These are phyloP conservation scores for Lactarius sp. DNA, from an alignment of 768 basidiomycete genomes.

Conservation along the genomic window DNA sequence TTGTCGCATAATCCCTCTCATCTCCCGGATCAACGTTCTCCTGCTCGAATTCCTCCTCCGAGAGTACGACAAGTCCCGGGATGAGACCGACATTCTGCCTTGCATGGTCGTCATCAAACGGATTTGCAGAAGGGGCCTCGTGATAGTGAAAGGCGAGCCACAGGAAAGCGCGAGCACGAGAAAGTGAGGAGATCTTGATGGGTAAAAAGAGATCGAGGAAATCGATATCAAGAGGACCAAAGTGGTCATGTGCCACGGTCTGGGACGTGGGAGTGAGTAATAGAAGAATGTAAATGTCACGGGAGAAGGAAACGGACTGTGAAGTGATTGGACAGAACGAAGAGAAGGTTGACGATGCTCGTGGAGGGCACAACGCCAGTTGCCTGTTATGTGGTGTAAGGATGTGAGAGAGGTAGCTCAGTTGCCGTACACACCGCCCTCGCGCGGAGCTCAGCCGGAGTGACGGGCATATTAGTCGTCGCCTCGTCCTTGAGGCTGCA, in stretches of 20 bases:
- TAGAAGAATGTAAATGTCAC: not conserved
- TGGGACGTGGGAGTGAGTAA: slow-evolving; percentile 6
- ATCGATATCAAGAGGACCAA: slow-evolving; percentile 32
- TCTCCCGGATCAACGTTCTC: slow-evolving; percentile 44
- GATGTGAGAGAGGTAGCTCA: slow-evolving; percentile 1
- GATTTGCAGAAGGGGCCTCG: slow-evolving; percentile 37
- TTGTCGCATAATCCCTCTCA: slow-evolving; percentile 38
- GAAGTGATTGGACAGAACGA: slow-evolving; percentile 57
- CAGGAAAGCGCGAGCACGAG: slow-evolving; percentile 44
- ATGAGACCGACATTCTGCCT: slow-evolving; percentile 29
- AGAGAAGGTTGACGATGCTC: slow-evolving; percentile 64
- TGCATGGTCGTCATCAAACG: slow-evolving; percentile 36
- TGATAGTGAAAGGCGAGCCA: slow-evolving; percentile 46
- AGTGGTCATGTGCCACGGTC: slow-evolving; percentile 37
- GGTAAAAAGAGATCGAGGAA: slow-evolving; percentile 44
- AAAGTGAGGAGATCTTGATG: slow-evolving; percentile 36
- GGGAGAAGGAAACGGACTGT: slow-evolving; percentile 30
- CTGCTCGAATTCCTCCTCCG: slow-evolving; percentile 31
- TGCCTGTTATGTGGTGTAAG: slow-evolving; percentile 33
- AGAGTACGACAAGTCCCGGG: slow-evolving; percentile 31
- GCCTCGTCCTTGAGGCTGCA: slow-evolving; percentile 47
- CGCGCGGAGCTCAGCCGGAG: slow-evolving; percentile 52
- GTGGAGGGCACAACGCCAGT: slow-evolving; percentile 57
- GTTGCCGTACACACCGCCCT: slow-evolving; percentile 41
- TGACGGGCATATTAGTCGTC: slow-evolving; percentile 41